Conservation (phyloP, 306 rosid species). For the Coriaria nepalensis region DNA sequence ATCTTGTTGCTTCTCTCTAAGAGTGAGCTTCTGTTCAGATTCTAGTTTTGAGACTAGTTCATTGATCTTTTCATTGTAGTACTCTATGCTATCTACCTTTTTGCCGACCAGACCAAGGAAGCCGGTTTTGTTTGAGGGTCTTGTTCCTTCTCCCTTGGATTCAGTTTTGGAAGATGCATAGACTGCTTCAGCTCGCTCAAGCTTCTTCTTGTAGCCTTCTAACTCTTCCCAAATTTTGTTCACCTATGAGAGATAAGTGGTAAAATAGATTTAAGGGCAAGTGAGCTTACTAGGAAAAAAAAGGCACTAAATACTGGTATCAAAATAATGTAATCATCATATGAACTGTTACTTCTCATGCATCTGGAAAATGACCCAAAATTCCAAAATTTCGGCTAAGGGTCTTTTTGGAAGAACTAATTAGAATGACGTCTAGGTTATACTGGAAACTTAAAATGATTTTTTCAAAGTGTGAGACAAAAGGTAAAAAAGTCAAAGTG, state of each 20-base stretch:
- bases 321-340: no score
- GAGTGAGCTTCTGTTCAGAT: constrained; percentile 68
- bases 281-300: no score
- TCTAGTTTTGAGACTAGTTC: constrained; percentile 49
- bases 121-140: constrained; percentile 68
- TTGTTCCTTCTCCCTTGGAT: constrained; percentile 58
- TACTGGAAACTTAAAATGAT: no score
- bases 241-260: constrained; percentile 35
- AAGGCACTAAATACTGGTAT: no score
- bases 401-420: no score
- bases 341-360: no score
- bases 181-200: constrained; percentile 52
- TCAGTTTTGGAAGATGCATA: constrained; percentile 39
- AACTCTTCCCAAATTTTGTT: constrained; percentile 52
- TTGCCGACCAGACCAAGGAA: constrained; percentile 61
- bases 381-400: no score
- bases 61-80: constrained; percentile 44
- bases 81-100: constrained; percentile 70
- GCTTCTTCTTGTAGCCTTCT: constrained; percentile 66
- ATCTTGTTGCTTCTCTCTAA: constrained; percentile 67
- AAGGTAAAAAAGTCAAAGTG: no score
- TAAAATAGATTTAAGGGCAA: no score
- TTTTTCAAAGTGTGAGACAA: no score
- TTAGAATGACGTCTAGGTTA: no score
- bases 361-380: no score